Percentiles rank a stretch among this genome's conserved stretches.
These are phyloP conservation scores for Megacollybia marginata DNA, from an alignment of 768 basidiomycete genomes.

Conservation along the genomic window DNA sequence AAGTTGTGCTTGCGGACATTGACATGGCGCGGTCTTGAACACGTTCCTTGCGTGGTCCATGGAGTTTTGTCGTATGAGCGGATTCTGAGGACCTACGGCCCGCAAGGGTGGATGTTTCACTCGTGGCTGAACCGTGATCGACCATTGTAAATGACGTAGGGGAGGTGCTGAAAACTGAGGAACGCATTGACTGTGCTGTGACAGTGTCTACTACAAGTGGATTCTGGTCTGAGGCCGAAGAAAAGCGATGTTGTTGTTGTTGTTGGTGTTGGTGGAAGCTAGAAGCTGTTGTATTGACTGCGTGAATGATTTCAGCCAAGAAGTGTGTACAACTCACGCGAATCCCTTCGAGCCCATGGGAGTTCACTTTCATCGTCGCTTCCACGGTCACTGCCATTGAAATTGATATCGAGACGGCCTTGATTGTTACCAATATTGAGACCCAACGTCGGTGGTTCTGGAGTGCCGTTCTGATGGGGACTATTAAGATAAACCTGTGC, in stretches of 20 bases:
- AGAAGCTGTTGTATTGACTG: constrained; percentile 9
- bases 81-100: constrained; percentile 69
- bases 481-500: constrained; percentile 57
- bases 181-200: constrained; percentile 32
- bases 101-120: constrained; percentile 24
- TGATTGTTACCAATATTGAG: constrained; percentile 41
- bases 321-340: constrained; percentile 28
- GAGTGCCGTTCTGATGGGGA: constrained; percentile 22
- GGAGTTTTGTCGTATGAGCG: constrained; percentile 43
- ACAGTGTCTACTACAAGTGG: constrained; percentile 57
- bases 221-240: constrained; percentile 26
- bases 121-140: constrained; percentile 22
- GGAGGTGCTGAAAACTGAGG: constrained; percentile 34
- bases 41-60: constrained; percentile 51
- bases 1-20: constrained; percentile 55
- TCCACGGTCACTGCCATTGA: constrained; percentile 33
- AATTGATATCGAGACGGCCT: constrained; percentile 54
- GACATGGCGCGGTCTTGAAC: constrained; percentile 71
- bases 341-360: constrained; percentile 45
- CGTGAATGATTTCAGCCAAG: constrained; percentile 7
- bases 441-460: constrained; percentile 1
- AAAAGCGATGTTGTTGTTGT: constrained; percentile 24
- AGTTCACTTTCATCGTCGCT: constrained; percentile 51
- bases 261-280: constrained; percentile 12
- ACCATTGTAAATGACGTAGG: constrained; percentile 30